These are phyloP conservation scores for Nakazawaea ishiwadae DNA, from an alignment of 805 yeast genomes.

Conservation along the genomic window DNA sequence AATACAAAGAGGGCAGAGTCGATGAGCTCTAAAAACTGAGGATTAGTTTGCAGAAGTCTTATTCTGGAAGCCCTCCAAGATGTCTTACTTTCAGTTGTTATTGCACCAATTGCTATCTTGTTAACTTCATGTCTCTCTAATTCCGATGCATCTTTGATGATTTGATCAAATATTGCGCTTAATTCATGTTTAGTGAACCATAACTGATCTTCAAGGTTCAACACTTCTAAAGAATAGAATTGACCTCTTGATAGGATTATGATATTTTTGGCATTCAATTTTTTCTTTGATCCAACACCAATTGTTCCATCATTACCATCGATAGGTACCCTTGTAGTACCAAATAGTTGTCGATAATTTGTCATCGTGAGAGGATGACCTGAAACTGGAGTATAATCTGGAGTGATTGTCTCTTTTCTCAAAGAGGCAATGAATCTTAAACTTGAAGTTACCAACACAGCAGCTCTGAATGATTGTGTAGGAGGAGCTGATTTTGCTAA, in stretches of 20 bases:
- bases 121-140: conserved; percentile 34
- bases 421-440: conserved; percentile 61
- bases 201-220: conserved; percentile 32
- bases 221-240: conserved; percentile 44
- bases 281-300: conserved; percentile 35
- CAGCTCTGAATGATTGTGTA: conserved; percentile 63
- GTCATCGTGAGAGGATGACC: conserved; percentile 59
- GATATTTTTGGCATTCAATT: conserved; percentile 41
- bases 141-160: conserved; percentile 33
- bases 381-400: conserved; percentile 52
- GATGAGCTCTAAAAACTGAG: conserved; percentile 30
- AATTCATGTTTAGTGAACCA: conserved; percentile 54
- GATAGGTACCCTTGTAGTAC: conserved; percentile 57
- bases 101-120: conserved; percentile 45
- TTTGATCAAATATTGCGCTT: conserved; percentile 35
- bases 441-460: conserved; percentile 61
- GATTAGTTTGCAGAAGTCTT: conserved; percentile 35
- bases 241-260: conserved; percentile 45
- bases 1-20: conserved; percentile 50
- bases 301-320: conserved; percentile 24
- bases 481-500: conserved; percentile 49
- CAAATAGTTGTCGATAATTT: conserved; percentile 63
- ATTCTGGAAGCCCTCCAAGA: conserved; percentile 44
- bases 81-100: conserved; percentile 48
- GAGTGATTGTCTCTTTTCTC: conserved; percentile 46